Conservation (phyloP, 1,284 basidiomycete species). For the Boletus mariae region DNA sequence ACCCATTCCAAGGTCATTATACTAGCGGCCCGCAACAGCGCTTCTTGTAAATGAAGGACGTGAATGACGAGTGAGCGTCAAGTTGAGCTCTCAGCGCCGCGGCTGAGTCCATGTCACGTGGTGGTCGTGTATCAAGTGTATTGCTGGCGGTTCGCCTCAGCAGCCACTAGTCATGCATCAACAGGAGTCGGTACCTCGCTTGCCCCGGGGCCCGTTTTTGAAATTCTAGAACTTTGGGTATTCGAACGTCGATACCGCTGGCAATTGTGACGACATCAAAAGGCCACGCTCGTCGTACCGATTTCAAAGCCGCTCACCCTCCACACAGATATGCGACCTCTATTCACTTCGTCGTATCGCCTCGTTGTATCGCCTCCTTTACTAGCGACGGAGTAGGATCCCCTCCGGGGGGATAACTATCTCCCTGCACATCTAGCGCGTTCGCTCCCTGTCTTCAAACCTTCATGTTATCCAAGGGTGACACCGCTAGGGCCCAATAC, state of each 20-base stretch:
- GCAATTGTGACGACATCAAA: background rate
- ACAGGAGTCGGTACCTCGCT: background rate
- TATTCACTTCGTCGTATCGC: background rate
- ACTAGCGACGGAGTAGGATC: background rate
- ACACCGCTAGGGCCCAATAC: background rate
- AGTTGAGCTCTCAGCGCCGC: background rate
- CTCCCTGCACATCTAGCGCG: background rate
- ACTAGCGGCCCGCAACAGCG: background rate
- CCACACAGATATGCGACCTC: background rate
- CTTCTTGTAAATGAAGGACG: background rate
- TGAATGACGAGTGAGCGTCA: background rate
- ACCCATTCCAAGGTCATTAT: background rate
- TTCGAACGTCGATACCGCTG: background rate
- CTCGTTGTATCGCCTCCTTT: no score
- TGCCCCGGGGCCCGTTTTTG: background rate
- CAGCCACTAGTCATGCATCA: no score
- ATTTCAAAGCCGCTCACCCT: background rate
- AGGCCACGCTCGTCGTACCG: background rate
- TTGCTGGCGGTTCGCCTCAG: background rate
- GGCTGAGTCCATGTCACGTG: background rate
- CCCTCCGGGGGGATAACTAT: background rate
- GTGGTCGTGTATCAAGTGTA: background rate
- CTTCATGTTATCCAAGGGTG: background rate
- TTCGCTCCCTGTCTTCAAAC: background rate
- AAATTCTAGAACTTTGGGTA: background rate